These are phyloP conservation scores for Nakazawaea ishiwadae DNA, from an alignment of 805 yeast species.

Conservation along the genomic window DNA sequence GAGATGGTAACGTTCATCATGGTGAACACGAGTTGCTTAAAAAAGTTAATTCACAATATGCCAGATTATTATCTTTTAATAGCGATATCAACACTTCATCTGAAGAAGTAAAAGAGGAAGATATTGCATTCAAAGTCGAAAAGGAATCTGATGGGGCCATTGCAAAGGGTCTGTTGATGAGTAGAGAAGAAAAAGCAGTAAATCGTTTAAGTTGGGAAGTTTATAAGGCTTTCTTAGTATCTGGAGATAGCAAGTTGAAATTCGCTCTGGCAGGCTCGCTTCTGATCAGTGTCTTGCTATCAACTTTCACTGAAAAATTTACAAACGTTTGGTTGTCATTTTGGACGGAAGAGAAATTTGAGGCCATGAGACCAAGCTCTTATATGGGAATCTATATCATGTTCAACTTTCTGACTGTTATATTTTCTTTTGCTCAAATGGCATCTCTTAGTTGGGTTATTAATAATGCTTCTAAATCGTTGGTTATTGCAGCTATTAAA, in stretches of 20 bases:
- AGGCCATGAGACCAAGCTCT: constrained; percentile 38
- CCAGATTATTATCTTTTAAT: constrained; percentile 45
- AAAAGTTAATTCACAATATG: constrained; percentile 39
- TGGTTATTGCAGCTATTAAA: constrained; percentile 58
- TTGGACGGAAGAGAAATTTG: constrained; percentile 63
- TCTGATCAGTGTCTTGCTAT: constrained; percentile 12
- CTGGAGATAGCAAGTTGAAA: constrained; percentile 44
- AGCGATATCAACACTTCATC: constrained; percentile 27
- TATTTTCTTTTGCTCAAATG: constrained; percentile 22
- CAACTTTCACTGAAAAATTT: constrained; percentile 36
- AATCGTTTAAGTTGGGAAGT: constrained; percentile 40
- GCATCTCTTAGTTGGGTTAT: neutral
- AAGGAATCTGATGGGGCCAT: too few relatives aligned
- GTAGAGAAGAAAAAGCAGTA: constrained; percentile 48
- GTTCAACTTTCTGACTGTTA: constrained; percentile 41
- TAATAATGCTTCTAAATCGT: constrained; percentile 44
- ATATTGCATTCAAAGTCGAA: too few relatives aligned
- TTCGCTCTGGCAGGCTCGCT: constrained; percentile 19
- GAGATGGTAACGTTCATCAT: constrained; percentile 52
- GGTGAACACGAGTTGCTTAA: constrained; percentile 60
- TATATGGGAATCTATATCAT: constrained; percentile 73
- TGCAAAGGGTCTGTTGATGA: constrained; percentile 31
- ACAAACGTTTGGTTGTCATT: constrained; percentile 72
- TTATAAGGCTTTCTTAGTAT: constrained; percentile 38
- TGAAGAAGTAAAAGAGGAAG: too few relatives aligned